Percentiles rank a stretch among this genome's conserved stretches.
phyloP scores from a whole-genome alignment of 2,329 filamentous ascomycete genomes.

The Corynespora cassiicola region DNA sequence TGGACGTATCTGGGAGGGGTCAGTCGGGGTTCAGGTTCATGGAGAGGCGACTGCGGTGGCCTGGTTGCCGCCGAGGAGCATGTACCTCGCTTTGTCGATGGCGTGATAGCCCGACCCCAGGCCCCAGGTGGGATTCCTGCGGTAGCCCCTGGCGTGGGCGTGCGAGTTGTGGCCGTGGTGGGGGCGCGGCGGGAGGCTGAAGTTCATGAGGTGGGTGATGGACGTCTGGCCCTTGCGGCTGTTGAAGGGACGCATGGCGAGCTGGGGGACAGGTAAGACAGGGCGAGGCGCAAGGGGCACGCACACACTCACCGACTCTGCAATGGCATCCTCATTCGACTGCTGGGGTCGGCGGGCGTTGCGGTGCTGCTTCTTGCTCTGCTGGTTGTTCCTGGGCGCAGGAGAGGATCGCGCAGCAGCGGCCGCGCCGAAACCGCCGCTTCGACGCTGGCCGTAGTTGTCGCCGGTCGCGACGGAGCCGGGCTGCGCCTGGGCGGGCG shows the following conservation, averaged over 20 bases:
- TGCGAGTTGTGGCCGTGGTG: conserved; percentile 62
- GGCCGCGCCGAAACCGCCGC: conserved; percentile 47
- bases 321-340: conserved; percentile 86
- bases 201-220: conserved; percentile 96
- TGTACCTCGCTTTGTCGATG: conserved; percentile 84
- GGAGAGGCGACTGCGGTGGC: background rate
- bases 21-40: conserved; percentile 8
- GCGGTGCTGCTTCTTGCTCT: conserved; percentile 81
- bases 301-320: conserved; percentile 69
- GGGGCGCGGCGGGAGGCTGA: conserved; percentile 78
- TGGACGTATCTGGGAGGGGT: conserved; percentile 73
- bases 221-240: conserved; percentile 91
- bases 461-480: conserved; percentile 51
- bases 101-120: conserved; percentile 89
- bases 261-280: conserved; percentile 47
- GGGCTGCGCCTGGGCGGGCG: conserved; percentile 52
- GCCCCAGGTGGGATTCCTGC: conserved; percentile 81
- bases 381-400: conserved; percentile 77
- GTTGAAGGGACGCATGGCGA: conserved; percentile 68
- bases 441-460: conserved; percentile 52
- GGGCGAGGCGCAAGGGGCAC: background rate
- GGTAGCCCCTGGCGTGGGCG: conserved; percentile 59
- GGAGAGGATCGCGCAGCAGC: conserved; percentile 46
- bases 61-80: background rate
- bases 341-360: conserved; percentile 75